Evolutionary conservation across 1,139 yeast genomes (phyloP).

Genomic region (Zygosaccharomyces pseudobailii): DNA sequence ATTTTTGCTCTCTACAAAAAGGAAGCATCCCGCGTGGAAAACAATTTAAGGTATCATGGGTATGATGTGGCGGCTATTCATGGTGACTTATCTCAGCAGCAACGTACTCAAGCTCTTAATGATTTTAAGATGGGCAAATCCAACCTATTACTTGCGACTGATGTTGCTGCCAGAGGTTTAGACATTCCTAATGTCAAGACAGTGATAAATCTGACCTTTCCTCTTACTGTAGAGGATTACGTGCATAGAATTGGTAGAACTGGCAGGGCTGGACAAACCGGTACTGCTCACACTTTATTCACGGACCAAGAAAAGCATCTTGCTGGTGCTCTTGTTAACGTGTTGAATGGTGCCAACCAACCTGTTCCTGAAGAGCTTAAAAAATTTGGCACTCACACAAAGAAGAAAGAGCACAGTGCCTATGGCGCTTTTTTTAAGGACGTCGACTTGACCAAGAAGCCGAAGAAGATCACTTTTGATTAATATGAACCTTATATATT

Average conservation of each 20-base stretch:
- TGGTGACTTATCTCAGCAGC: slow-evolving; percentile 90
- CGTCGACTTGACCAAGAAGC: slow-evolving; percentile 80
- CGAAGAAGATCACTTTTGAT: slow-evolving; percentile 82
- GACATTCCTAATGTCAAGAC: slow-evolving; percentile 97
- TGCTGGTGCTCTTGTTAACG: slow-evolving; percentile 91
- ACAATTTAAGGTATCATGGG: slow-evolving; percentile 64
- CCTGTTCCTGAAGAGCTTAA: slow-evolving; percentile 94
- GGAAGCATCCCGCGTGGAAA: slow-evolving; percentile 90
- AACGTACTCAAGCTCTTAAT: slow-evolving; percentile 82
- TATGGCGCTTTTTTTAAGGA: slow-evolving; percentile 96
- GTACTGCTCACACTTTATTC: slow-evolving; percentile 90
- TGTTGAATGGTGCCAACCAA: slow-evolving; percentile 89
- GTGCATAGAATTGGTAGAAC: slow-evolving; percentile 98
- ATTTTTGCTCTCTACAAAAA: slow-evolving; percentile 93
- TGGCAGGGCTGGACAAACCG: slow-evolving; percentile 96
- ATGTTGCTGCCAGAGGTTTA: slow-evolving; percentile 98
- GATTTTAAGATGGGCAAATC: slow-evolving; percentile 79
- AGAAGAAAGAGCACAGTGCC: slow-evolving; percentile 93
- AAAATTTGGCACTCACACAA: slow-evolving; percentile 96
- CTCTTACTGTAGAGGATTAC: slow-evolving; percentile 94
- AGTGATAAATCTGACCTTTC: slow-evolving; percentile 94
- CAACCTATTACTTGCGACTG: slow-evolving; percentile 84
- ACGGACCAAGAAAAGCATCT: slow-evolving; percentile 97
- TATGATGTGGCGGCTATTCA: slow-evolving; percentile 88
- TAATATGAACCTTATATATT: slow-evolving; percentile 8